Evolutionary conservation across 257 asterid species (phyloP).

Genomic region (Rehmannia glutinosa): DNA sequence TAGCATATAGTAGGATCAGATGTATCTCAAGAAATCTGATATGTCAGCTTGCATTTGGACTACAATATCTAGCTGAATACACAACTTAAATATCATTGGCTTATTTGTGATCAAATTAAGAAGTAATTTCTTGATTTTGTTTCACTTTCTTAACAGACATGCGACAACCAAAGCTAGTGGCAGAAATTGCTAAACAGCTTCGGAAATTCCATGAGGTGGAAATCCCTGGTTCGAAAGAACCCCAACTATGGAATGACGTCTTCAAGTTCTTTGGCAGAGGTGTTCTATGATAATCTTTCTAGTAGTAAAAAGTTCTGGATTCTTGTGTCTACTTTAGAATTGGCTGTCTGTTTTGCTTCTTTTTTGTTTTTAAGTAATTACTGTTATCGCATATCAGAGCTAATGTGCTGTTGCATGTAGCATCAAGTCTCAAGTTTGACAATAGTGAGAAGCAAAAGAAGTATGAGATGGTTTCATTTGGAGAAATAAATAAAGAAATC

Average conservation of each 20-base stretch:
- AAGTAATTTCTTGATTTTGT: conserved; percentile 5
- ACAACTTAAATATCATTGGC: neutral
- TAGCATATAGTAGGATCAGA: neutral
- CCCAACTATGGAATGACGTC: conserved; percentile 87
- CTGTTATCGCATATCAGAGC: conserved; percentile 19
- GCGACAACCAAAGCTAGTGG: conserved; percentile 72
- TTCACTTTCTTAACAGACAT: conserved; percentile 51
- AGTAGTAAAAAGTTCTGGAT: conserved; percentile 11
- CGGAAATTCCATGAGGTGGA: conserved; percentile 79
- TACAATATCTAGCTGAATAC: neutral
- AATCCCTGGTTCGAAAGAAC: conserved; percentile 85
- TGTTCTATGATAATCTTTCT: conserved; percentile 21
- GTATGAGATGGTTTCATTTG: conserved; percentile 66
- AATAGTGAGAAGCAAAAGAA: conserved; percentile 58
- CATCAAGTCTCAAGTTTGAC: conserved; percentile 71
- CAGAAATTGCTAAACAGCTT: conserved; percentile 83
- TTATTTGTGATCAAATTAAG: conserved; percentile 10
- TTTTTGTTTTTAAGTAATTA: neutral
- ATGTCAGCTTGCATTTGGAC: neutral
- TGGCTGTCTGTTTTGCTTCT: conserved; percentile 7
- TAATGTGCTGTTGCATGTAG: conserved; percentile 40
- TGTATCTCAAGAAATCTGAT: neutral
- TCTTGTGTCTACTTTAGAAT: neutral
- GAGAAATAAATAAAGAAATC: conserved; percentile 57
- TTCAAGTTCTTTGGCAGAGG: conserved; percentile 67